Base-by-base conservation (phyloP, 2,329 filamentous ascomycete genomes). In the Venturia oleaginea region DNA sequence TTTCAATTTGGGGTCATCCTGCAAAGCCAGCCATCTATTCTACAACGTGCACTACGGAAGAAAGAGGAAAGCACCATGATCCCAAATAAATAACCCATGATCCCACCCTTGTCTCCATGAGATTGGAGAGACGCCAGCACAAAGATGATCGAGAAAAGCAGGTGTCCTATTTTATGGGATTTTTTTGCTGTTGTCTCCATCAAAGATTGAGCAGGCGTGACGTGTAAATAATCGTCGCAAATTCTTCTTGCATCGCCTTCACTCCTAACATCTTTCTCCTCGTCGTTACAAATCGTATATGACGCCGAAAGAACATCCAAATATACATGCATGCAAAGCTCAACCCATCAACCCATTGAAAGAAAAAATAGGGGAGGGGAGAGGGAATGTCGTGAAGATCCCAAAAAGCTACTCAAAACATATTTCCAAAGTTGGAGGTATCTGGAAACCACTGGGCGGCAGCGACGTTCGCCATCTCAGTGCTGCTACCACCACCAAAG, bases 391-490 rank as follows among this genome's bases (percentile, higher is more conserved):
- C n/a, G 34, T 19, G 27, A 60, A n/a, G n/a, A 17, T 40, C 19
- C 24, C 37, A 37, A 42, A 60, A 34, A 37, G 37, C 27, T 32
- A 17, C 27, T 51, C 27, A 57, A 24, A 38, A 48, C 46, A 63
- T 32, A 34, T 75, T 76, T 46, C 75, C 76, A 68, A 78, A 69
- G 65, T 74, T 72, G 43, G 68, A 71, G 63, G 74, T 71, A n/a
- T 76, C 74, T 22, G 74, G 74, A 63, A 76, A 76, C 69, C 75
- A 76, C 65, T 73, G 71, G 3, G 37, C 17, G 3, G 55, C 38
- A 7, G 63, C 63, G 37, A 46, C n/a, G 27, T 42, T 61, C 13
- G 38, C 42, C 34, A 61, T 60, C 24, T 46, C 51, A 40, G 27
- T 17, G 46, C 19, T 40, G 32, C n/a, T n/a, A 15, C 37, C 27